Percentiles rank a stretch among this genome's conserved stretches.
Conservation (phyloP, 257 asterid genomes). For the Vinca minor region DNA sequence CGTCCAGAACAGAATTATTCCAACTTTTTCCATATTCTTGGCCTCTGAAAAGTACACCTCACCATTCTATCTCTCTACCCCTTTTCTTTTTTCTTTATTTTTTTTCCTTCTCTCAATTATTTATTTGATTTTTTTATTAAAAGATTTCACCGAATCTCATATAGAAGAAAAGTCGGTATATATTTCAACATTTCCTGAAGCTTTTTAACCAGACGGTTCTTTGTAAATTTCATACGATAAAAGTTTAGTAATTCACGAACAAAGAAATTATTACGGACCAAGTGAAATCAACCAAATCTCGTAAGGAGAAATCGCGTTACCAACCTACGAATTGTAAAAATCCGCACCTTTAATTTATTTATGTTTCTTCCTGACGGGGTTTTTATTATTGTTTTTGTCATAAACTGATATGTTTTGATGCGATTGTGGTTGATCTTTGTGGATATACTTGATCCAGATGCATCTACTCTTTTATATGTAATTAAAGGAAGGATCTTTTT, state of each 20-base stretch:
- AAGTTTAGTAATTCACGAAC: constrained; percentile 1
- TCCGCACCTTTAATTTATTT: constrained; percentile 20
- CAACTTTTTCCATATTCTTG: no score
- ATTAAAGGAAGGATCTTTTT: constrained; percentile 18
- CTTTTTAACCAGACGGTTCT: constrained; percentile 4
- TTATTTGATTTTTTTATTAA: no score
- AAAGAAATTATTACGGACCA: constrained; percentile 8
- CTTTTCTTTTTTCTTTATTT: no score
- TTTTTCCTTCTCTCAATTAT: no score
- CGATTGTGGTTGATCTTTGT: constrained; percentile 17
- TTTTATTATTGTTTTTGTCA: background rate
- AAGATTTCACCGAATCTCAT: background rate
- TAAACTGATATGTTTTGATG: background rate
- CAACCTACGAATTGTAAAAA: constrained; percentile 29
- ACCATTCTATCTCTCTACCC: no score
- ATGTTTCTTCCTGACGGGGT: no score
- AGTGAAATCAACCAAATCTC: constrained; percentile 21
- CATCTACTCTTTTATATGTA: constrained; percentile 8
- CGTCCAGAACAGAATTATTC: no score
- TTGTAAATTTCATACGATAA: constrained; percentile 7
- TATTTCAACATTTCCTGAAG: constrained; percentile 7
- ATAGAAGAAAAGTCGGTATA: constrained; percentile 2
- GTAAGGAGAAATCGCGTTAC: constrained; percentile 19
- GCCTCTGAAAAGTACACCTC: no score
- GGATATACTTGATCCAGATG: constrained; percentile 6